Percentiles rank a stretch among this genome's conserved stretches.
phyloP scores from a whole-genome alignment of 108 stramenopile genomes.

The Craspedostauros australis region DNA sequence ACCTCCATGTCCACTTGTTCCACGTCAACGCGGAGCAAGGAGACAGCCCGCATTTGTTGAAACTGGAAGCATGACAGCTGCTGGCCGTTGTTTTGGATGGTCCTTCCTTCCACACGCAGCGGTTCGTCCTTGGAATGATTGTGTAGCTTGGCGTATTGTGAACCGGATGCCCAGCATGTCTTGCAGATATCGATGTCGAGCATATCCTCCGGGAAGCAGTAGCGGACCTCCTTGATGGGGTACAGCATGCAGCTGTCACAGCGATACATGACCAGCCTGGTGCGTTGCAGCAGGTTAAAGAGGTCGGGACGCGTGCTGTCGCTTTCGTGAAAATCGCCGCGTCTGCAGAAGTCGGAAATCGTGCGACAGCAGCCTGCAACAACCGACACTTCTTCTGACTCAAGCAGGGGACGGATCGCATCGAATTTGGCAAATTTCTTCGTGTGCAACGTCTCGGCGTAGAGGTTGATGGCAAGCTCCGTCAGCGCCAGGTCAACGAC shows the following conservation, averaged over 20 bases:
- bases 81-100: not conserved
- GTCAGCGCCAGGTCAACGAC: conserved; percentile 24
- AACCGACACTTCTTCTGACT: conserved; percentile 3
- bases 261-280: conserved; percentile 37
- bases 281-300: conserved; percentile 14
- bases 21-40: conserved; percentile 39
- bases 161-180: conserved; percentile 44
- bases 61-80: conserved; percentile 56
- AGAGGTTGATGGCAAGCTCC: conserved; percentile 27
- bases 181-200: conserved; percentile 62
- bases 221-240: conserved; percentile 57
- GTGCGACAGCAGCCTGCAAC: conserved; percentile 22
- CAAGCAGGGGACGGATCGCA: conserved; percentile 18
- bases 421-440: conserved; percentile 18
- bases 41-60: conserved; percentile 55
- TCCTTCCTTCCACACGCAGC: conserved; percentile 16
- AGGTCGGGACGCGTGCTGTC: not conserved
- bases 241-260: conserved; percentile 67
- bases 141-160: conserved; percentile 47
- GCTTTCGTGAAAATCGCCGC: not conserved
- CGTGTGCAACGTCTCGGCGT: conserved; percentile 2
- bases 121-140: too few species aligned
- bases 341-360: conserved; percentile 21
- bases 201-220: conserved; percentile 46
- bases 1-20: conserved; percentile 43